Conservation (phyloP, 129 eudicot species). For the Pseudognaphalium luteoalbum region DNA sequence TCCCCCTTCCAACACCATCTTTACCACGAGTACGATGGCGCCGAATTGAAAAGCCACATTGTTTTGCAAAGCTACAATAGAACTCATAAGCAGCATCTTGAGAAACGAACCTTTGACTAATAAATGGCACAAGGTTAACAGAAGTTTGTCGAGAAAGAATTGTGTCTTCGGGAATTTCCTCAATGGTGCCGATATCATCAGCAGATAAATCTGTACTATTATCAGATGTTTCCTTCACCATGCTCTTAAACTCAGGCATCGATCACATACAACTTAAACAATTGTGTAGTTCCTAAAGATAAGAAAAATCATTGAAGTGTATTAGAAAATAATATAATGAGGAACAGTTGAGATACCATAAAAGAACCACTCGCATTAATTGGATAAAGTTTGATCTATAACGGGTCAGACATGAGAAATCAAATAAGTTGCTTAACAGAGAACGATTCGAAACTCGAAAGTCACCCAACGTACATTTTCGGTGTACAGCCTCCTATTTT, state of each 20-base stretch:
- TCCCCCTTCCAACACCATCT: constrained; percentile 87
- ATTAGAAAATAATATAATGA: neutral
- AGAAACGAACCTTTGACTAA: constrained; percentile 87
- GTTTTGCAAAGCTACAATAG: constrained; percentile 86
- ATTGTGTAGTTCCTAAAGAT: constrained; percentile 18
- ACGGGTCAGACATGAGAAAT: neutral
- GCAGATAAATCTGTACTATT: constrained; percentile 75
- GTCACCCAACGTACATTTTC: too few relatives aligned
- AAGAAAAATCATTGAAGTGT: constrained; percentile 7
- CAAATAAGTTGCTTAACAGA: too few relatives aligned
- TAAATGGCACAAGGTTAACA: constrained; percentile 73
- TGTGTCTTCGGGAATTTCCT: constrained; percentile 76
- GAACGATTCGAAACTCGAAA: neutral
- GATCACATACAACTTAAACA: constrained; percentile 14
- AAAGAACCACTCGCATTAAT: neutral
- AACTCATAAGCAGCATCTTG: constrained; percentile 95
- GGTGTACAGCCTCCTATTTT: too few relatives aligned
- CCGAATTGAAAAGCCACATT: constrained; percentile 82
- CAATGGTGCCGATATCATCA: constrained; percentile 76
- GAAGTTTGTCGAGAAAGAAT: constrained; percentile 77
- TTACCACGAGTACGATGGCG: constrained; percentile 88
- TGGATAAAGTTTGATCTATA: too few relatives aligned
- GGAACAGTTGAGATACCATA: neutral
- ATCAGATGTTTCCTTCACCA: constrained; percentile 57
- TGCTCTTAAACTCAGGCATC: constrained; percentile 47